Base-by-base conservation (phyloP, 2,329 filamentous ascomycete genomes). In the Macrophomina tecta region DNA sequence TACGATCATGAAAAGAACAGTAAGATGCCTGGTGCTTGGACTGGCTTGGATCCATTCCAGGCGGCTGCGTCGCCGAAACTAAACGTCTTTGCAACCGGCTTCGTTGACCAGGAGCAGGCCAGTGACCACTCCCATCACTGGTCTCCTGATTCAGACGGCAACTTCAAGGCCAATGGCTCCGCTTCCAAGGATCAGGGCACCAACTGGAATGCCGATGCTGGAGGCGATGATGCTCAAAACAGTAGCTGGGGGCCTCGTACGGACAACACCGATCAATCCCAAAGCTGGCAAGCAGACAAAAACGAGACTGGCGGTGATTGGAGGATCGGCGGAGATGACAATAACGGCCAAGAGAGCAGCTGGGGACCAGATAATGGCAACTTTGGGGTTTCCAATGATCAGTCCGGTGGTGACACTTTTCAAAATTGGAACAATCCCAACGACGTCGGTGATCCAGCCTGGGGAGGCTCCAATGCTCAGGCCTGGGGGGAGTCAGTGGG, bases 21-120 rank as follows among this genome's bases (percentile, higher is more conserved):
- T 32, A 62, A 38, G 42, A 62, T 62, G 58, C 58, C 58, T 5
- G 58, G 58, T 9, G 40, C 30, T 3, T 62, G 58, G 58, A n/a
- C 12, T 5, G 53, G 34, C n/a, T 1, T 36, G 5, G 58, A 62
- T n/a, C 58, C 58, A 5, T 49, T 48, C 12, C 42, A 62, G 1
- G 28, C 23, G n/a, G 42, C 11, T 16, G n/a, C 18, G 30, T 7
- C 45, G 9, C 30, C 11, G 9, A 45, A 5, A 5, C 11, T 45
- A 30, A 62, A 40, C 14, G 42, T 45, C 5, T 61, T 49, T 42
- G 9, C 16, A 2, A 2, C 40, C 7, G 14, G 30, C 30, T 28
- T 18, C 42, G 11, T n/a, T 8, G 6, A 32, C 16, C 23, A 42
- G 3, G n/a, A 56, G 34, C 16, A 45, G 16, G 23, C 23, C 23